Evolutionary conservation across 306 rosid genomes (phyloP).

Genomic region (Vigna unguiculata): DNA sequence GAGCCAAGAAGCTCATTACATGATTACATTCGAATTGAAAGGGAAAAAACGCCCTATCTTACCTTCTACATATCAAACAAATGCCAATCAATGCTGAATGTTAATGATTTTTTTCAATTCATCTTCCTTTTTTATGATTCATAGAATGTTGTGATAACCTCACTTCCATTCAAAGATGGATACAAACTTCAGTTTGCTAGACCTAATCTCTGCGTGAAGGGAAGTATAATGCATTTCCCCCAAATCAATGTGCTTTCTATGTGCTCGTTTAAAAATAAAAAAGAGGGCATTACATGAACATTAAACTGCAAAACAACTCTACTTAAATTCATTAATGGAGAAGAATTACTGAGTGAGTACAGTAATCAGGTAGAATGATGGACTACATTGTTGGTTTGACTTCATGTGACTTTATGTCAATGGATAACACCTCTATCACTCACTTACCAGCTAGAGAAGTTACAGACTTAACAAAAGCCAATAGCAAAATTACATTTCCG

Average conservation of each 20-base stretch:
- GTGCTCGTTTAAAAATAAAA: neutral
- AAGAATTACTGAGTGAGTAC: slow-evolving; percentile 24
- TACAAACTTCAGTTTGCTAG: slow-evolving; percentile 27
- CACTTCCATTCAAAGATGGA: slow-evolving; percentile 31
- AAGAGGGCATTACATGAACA: slow-evolving; percentile 14
- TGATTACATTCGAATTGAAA: neutral
- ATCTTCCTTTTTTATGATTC: too few species aligned
- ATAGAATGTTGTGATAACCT: too few species aligned
- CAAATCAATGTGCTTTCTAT: slow-evolving; percentile 3
- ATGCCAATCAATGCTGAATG: neutral
- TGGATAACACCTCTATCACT: slow-evolving; percentile 31
- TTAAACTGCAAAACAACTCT: slow-evolving; percentile 22
- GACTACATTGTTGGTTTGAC: slow-evolving; percentile 45
- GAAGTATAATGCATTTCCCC: slow-evolving; percentile 30
- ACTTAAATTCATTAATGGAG: slow-evolving; percentile 28
- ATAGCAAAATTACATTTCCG: slow-evolving; percentile 27
- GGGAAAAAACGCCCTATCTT: neutral
- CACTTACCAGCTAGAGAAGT: slow-evolving; percentile 36
- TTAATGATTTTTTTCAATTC: neutral
- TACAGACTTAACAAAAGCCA: slow-evolving; percentile 42
- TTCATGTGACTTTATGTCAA: slow-evolving; percentile 33
- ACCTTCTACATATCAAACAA: neutral
- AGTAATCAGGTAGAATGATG: slow-evolving; percentile 39
- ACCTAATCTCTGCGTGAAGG: slow-evolving; percentile 1
- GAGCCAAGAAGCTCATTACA: neutral